Evolutionary conservation across 2,329 filamentous ascomycete species (phyloP).

Genomic region (Cercospora beticola): DNA sequence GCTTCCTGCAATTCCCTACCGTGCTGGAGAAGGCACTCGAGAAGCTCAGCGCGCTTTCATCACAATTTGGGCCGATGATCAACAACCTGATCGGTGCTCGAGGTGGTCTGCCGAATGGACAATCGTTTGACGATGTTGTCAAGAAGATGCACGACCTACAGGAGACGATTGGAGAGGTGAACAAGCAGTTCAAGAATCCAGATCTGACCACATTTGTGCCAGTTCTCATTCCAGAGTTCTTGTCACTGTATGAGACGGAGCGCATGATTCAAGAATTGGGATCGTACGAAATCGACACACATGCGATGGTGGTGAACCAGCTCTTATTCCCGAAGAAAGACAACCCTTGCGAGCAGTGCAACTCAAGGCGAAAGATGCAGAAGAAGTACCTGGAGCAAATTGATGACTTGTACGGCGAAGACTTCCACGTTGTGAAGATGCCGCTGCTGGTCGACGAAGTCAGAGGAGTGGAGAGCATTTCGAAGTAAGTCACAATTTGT

Average conservation of each 20-base stretch:
- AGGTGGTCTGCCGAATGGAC: constrained; percentile 82
- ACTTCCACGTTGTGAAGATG: constrained; percentile 99
- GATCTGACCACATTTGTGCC: constrained; percentile 96
- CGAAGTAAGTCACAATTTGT: too few species aligned
- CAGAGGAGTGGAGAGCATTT: constrained; percentile 87
- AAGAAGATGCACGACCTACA: constrained; percentile 92
- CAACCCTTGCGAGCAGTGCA: constrained; percentile 91
- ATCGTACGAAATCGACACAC: constrained; percentile 91
- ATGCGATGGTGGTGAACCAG: constrained; percentile 97
- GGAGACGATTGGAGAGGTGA: constrained; percentile 91
- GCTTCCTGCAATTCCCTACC: constrained; percentile 96
- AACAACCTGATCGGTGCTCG: constrained; percentile 84
- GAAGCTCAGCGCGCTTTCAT: constrained; percentile 90
- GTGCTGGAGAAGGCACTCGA: constrained; percentile 98
- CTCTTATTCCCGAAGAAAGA: constrained; percentile 85
- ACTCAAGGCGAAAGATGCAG: constrained; percentile 94
- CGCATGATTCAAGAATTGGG: constrained; percentile 98
- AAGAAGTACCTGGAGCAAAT: constrained; percentile 99
- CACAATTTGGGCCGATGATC: constrained; percentile 92
- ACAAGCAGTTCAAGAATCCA: constrained; percentile 96
- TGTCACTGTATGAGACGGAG: constrained; percentile 96
- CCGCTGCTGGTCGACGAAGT: constrained; percentile 94
- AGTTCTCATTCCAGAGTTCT: constrained; percentile 96
- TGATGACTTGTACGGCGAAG: constrained; percentile 90
- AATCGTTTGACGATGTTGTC: constrained; percentile 87